Evolutionary conservation across 1,139 yeast species (phyloP), one percentile per base, ranked within the genome.

Genomic region (Fermentozyma sake): DNA sequence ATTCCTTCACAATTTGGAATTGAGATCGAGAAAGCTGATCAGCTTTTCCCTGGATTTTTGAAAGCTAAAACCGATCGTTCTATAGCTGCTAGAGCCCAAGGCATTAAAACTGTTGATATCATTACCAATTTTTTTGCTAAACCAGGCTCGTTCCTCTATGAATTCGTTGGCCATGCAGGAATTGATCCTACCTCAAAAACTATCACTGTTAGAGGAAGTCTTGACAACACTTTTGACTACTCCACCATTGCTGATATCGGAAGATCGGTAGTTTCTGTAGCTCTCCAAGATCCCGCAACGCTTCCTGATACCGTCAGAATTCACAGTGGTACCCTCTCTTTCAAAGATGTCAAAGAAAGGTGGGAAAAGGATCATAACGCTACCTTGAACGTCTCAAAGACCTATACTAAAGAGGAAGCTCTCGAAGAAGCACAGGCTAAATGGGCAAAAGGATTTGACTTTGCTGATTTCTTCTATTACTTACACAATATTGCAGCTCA

Each of bases 1-100:
- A 64, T 78, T 32, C 81, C 84, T 19, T 71, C 83, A 4, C 83
- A 77, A 44, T 78, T 72, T 41, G 85, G 85, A 24, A 45, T 58
- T 21, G 74, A 74, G 27, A 35, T 61, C 19, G 45, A 37, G 6
- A 41, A 47, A 11, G 48, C 46, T 10, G 35, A 39, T 7, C 38
- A 37, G 16, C 33, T 40, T 30, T 48, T 58, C 16, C 64, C 66
- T 4, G 63, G 61, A 1, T 57, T 62, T 39, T 45, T 72, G 18
- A 41, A 31, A 1, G 12, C 37, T 15, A 78, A 78, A 52, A 27
- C 46, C 1, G 48, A 42, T 2, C 76, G 69, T 42, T 53, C 68
- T 4, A 46, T 47, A 3, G 16, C 19, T 7, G 62, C 75, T 12
- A 55, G 76, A 41, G 51, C 43, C 11, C 48, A 46, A 12, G 80